Conservation (phyloP, 2,329 filamentous ascomycete genomes). For the Verruconis gallopava region DNA sequence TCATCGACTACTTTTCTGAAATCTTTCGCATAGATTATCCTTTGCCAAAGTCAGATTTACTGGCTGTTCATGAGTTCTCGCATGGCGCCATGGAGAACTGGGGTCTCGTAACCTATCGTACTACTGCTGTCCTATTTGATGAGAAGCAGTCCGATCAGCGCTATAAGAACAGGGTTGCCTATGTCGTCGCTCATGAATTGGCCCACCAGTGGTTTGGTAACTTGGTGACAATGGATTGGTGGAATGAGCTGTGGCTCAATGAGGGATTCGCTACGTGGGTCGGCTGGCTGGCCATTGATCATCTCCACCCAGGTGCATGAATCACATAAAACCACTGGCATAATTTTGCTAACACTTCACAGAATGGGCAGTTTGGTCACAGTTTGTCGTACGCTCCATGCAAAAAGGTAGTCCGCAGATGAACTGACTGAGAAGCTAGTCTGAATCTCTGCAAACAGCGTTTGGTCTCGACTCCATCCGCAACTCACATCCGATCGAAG, state of each 20-base stretch:
- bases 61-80: conserved; percentile 84
- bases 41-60: conserved; percentile 77
- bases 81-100: conserved; percentile 88
- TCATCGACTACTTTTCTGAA: conserved; percentile 94
- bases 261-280: conserved; percentile 98
- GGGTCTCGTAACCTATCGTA: conserved; percentile 85
- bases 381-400: conserved; percentile 64
- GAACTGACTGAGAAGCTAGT: conserved; percentile 37
- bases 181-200: conserved; percentile 95
- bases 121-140: conserved; percentile 92
- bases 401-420: conserved; percentile 36
- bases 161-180: conserved; percentile 88
- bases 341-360: conserved; percentile 4
- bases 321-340: too few species aligned
- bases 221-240: conserved; percentile 94
- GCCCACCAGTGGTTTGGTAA: conserved; percentile 96
- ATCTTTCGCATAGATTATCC: conserved; percentile 90
- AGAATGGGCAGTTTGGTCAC: conserved; percentile 96
- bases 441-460: conserved; percentile 84
- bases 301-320: conserved; percentile 66
- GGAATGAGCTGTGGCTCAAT: conserved; percentile 86
- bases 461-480: conserved; percentile 83
- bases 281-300: conserved; percentile 82
- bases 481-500: conserved; percentile 90
- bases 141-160: conserved; percentile 79